phyloP scores from a whole-genome alignment of 257 asterid genomes.

The Pogostemon cablin region DNA sequence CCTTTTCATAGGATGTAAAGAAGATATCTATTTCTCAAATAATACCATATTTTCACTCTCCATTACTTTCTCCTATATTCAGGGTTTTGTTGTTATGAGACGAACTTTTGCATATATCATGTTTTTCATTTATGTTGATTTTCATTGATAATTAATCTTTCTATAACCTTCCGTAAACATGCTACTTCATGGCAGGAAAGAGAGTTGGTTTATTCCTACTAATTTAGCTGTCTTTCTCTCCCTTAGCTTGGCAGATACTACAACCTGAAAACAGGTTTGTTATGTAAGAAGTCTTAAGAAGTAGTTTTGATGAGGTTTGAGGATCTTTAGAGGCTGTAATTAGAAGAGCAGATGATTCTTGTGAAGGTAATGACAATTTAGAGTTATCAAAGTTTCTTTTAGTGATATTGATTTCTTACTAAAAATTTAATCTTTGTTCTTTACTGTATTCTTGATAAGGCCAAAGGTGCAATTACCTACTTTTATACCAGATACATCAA shows the following conservation, averaged over 20 bases:
- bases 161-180: slow-evolving; percentile 30
- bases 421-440: slow-evolving; percentile 9
- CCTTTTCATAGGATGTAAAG: no score
- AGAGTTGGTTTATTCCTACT: slow-evolving; percentile 96
- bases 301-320: slow-evolving; percentile 13
- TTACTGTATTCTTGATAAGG: slow-evolving; percentile 56
- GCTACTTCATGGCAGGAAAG: slow-evolving; percentile 75
- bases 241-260: slow-evolving; percentile 86
- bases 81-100: no score
- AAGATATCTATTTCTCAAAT: no score
- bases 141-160: slow-evolving; percentile 16
- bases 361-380: slow-evolving; percentile 59
- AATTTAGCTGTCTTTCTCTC: slow-evolving; percentile 94
- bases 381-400: no score
- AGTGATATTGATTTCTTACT: no score
- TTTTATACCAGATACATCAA: slow-evolving; percentile 84
- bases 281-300: not conserved
- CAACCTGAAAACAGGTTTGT: slow-evolving; percentile 82
- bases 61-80: no score
- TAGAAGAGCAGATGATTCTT: slow-evolving; percentile 60
- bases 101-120: no score
- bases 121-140: not conserved
- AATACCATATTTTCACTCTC: no score
- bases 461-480: slow-evolving; percentile 77
- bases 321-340: not conserved